Evolutionary conservation across 495 filamentous ascomycete genomes (phyloP), one percentile per base, ranked within the genome.

Genomic region (Usnea hakonensis): DNA sequence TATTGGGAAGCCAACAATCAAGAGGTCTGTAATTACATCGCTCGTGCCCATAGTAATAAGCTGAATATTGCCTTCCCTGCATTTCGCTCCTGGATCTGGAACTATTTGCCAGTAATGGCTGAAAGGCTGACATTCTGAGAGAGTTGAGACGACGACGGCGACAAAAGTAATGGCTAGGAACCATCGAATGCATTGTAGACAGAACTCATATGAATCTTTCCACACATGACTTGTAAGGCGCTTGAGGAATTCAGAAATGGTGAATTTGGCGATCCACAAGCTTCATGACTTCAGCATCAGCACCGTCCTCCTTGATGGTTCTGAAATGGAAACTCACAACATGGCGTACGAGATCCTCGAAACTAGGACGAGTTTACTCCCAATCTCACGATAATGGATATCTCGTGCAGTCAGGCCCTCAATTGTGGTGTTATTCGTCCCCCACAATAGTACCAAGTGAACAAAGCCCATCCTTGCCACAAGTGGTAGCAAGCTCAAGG

Each of bases 191-290:
- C 81, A 77, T 58, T 81, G 75, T 10, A 97, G 75, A 28, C 83
- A 83, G 5, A 82, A 62, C 41, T 87, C 82, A 62, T 93, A 88
- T 9, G 85, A 85, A 26, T 79, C 78, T 58, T 86, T 83, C 89
- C 89, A 95, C 60, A 83, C 78, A 54, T 81, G 74, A 9, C 78
- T 76, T 52, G 82, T 89, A 41, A 97, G 81, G 28, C 94, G 86
- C 67, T 87, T 88, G 64, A 97, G 85, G 69, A 95, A 97, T 71
- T 95, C 90, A 63, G 88, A 88, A 58, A 97, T 88, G 53, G 91
- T 90, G 72, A 87, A 82, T 74, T 97, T 98, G 68, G 91, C 83
- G 35, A 86, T 87, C 93, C 93, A 98, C 61, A 98, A 87, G 65
- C 91, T 94, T 57, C 40, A 14, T 37, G 13, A 23, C 55, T 65